Conservation (phyloP, 495 filamentous ascomycete genomes). For the Cairneyella variabilis region DNA sequence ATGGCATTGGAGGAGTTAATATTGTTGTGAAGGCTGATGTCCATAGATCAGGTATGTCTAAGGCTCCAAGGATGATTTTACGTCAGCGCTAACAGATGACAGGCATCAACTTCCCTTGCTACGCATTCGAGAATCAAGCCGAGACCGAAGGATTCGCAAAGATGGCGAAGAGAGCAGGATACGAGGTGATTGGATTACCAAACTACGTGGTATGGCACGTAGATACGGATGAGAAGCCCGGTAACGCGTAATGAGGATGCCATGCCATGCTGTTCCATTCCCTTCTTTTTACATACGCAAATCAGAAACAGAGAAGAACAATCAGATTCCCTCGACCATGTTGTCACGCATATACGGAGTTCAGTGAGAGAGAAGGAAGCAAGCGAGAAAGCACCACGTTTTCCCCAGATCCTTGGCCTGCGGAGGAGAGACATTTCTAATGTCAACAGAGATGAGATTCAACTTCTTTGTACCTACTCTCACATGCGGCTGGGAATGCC, state of each 20-base stretch:
- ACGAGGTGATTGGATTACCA: slow-evolving; percentile 85
- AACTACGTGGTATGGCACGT: slow-evolving; percentile 99
- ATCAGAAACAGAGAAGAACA: neutral
- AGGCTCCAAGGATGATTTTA: slow-evolving; percentile 4
- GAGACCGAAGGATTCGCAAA: slow-evolving; percentile 98
- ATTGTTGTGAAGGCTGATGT: slow-evolving; percentile 98
- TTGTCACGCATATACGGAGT: slow-evolving; percentile 28
- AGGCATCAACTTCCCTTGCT: slow-evolving; percentile 97
- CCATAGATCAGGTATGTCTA: slow-evolving; percentile 72
- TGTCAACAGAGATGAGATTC: no score
- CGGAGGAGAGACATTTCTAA: no score
- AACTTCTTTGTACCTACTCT: slow-evolving; percentile 7
- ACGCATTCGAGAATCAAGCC: slow-evolving; percentile 97
- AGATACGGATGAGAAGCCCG: slow-evolving; percentile 95
- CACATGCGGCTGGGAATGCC: neutral
- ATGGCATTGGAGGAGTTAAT: slow-evolving; percentile 95
- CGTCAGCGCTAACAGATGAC: neutral
- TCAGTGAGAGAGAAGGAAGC: slow-evolving; percentile 18
- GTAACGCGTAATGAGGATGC: slow-evolving; percentile 48
- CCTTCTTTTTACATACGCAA: slow-evolving; percentile 7
- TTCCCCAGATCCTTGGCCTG: no score
- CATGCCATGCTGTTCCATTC: slow-evolving; percentile 2
- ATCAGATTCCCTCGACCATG: slow-evolving; percentile 15
- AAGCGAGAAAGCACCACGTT: slow-evolving; percentile 12
- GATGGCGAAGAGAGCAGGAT: slow-evolving; percentile 97